Evolutionary conservation across 2,329 filamentous ascomycete genomes (phyloP).

Genomic region (Graphiopsis chlorocephala): DNA sequence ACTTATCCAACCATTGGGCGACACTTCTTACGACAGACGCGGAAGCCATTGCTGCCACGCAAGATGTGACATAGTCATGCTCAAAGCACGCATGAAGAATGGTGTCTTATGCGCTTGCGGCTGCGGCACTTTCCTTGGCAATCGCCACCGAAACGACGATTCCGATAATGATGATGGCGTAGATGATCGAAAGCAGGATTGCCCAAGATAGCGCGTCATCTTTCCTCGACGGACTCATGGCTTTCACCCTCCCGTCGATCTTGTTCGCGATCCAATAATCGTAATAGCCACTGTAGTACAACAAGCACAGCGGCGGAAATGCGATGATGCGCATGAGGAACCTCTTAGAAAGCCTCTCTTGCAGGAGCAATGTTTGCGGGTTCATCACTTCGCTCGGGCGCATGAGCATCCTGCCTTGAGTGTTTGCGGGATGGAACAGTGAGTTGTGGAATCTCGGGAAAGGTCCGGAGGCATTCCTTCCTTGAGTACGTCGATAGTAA

Average conservation of each 20-base stretch:
- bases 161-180: conserved; percentile 11
- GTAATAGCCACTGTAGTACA: conserved; percentile 21
- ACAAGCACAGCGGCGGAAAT: conserved; percentile 24
- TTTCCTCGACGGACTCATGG: conserved; percentile 25
- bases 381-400: neutral
- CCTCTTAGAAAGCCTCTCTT: conserved; percentile 3
- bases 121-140: neutral
- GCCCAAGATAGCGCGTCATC: conserved; percentile 20
- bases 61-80: neutral
- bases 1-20: neutral
- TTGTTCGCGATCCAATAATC: conserved; percentile 23
- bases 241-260: conserved; percentile 22
- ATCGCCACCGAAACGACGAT: conserved; percentile 11
- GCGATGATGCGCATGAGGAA: conserved; percentile 21
- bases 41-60: neutral
- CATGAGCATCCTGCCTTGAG: neutral
- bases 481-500: neutral
- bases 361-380: neutral
- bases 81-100: neutral
- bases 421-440: neutral
- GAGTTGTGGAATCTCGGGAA: conserved; percentile 10
- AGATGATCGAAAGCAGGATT: conserved; percentile 22
- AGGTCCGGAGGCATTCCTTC: conserved; percentile 5
- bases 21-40: neutral
- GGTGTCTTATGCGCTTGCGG: too few relatives aligned